Base-by-base conservation (phyloP, 2,329 filamentous ascomycete genomes). In the Trichoderma citrinoviride region DNA sequence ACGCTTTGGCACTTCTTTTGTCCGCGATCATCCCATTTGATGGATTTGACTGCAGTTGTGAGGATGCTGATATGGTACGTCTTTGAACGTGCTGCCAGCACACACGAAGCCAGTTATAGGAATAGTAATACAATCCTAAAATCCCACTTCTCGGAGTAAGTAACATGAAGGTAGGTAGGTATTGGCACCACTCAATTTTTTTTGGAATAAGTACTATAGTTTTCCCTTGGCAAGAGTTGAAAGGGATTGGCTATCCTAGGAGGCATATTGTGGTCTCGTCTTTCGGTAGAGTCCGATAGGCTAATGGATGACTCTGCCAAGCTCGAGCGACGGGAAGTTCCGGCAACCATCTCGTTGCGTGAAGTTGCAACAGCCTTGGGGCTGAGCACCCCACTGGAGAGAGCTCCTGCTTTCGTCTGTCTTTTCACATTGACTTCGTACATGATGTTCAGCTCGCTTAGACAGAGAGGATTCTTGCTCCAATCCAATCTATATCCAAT, bases 341-440 rank as follows among this genome's bases (percentile, higher is more conserved):
- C 60, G 60, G 40, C 60, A n/a, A 17, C 37, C 33, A 61, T 19
- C 57, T 52, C n/a, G 47, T 19, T 61, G 43, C 57, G 46, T 61
- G 57, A 61, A 40, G 33, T n/a, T 52, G 57, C 57, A 52, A 23
- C 46, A 49, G 56, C 15, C 44, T 47, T 25, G 55, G 56, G 56
- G 56, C 44, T 49, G 56, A 60, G 23, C 56, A 27, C 21, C 52
- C 8, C 52, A 37, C 52, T 43, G 29, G 44, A 60, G 14, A 58
- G 21, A 40, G 19, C 19, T 23, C 40, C 25, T 27, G 19, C n/a
- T 52, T 52, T 52, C 49, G 25, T 52, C 49, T 21, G 8, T n/a
- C 14, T 3, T 14, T 17, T n/a, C 49, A n/a, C 27, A 8, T 29
- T 19, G n/a, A n/a, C n/a, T n/a, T n/a, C n/a, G n/a, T n/a, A n/a